Evolutionary conservation across 1,284 basidiomycete species (phyloP), one percentile per base, ranked within the genome.

Genomic region (Trichosporon inkin): DNA sequence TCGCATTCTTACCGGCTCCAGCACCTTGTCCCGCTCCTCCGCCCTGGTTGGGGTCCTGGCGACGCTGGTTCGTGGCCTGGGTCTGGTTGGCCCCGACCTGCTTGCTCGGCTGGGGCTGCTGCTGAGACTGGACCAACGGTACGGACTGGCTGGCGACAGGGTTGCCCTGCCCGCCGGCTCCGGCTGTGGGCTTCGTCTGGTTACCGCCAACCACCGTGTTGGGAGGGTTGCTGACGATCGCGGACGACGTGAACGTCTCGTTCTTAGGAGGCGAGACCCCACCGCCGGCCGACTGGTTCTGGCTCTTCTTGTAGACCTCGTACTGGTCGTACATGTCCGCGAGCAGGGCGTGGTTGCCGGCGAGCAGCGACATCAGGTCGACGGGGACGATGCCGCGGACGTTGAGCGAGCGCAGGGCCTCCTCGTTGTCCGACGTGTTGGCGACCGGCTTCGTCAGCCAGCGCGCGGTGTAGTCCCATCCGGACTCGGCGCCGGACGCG

Each of bases 401-500:
- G 68, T 91, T 89, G 62, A 94, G 78, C 19, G 85, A 84, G 16
- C 88, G 82, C 55, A 94, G 80, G 7, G 85, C 84, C 3, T 84
- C 81, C 55, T 75, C 68, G 58, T 79, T 81, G 62, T 80, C 75
- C 19, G 72, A 74, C 6, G 70, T 56, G 62, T 81, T 80, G 39
- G 77, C 81, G 66, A 81, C 75, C 40, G 81, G 83, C 51, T 81
- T 68, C 40, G 79, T 78, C 57, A 83, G 75, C 78, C 81, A 84
- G 36, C 86, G 71, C 19, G 72, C 67, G 10, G 70, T 68, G 62
- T 79, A 80, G 67, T 79, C 78, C 72, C 73, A 78, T 6, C 78
- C 92, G 11, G 84, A 85, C 80, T 96, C 92, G 1, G 92, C 93
- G 44, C 90, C 92, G 54, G 83, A 84, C 0, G 93, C 92, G 19